Percentiles rank a stretch among this genome's conserved stretches.
These are phyloP conservation scores for Barbatosphaeria neglecta DNA, from an alignment of 495 filamentous ascomycete genomes.

Conservation along the genomic window DNA sequence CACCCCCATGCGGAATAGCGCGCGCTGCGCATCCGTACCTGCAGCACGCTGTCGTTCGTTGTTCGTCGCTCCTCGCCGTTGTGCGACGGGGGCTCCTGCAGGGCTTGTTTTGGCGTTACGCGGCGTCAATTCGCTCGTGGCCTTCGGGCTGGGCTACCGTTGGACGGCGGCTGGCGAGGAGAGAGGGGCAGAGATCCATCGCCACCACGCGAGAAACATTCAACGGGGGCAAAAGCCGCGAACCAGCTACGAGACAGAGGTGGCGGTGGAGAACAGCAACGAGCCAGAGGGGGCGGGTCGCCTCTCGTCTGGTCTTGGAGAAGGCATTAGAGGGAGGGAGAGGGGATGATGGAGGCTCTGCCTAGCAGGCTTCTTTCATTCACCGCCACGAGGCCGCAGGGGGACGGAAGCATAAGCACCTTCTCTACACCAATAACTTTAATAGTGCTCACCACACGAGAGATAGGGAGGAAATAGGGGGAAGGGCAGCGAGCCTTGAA, in stretches of 20 bases:
- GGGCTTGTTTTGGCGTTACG: neutral
- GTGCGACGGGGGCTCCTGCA: neutral
- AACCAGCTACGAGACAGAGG: neutral
- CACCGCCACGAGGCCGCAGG: no score
- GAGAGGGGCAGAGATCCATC: neutral
- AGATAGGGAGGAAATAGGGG: no score
- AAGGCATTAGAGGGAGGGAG: neutral
- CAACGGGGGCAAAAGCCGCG: neutral
- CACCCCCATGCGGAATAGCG: no score
- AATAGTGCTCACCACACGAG: no score
- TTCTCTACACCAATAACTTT: no score
- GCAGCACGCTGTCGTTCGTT: neutral
- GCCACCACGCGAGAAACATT: neutral
- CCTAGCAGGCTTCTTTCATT: neutral
- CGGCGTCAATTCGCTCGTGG: neutral
- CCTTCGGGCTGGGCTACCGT: neutral
- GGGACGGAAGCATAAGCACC: no score
- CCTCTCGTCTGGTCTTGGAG: no score
- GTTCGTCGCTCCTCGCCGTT: neutral
- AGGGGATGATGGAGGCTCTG: neutral
- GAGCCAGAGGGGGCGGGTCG: neutral
- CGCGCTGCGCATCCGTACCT: no score
- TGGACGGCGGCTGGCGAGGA: neutral
- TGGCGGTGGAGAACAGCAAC: neutral
- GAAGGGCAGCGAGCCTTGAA: no score